Evolutionary conservation across 2,329 filamentous ascomycete genomes (phyloP).

Genomic region (Monilinia aucupariae): DNA sequence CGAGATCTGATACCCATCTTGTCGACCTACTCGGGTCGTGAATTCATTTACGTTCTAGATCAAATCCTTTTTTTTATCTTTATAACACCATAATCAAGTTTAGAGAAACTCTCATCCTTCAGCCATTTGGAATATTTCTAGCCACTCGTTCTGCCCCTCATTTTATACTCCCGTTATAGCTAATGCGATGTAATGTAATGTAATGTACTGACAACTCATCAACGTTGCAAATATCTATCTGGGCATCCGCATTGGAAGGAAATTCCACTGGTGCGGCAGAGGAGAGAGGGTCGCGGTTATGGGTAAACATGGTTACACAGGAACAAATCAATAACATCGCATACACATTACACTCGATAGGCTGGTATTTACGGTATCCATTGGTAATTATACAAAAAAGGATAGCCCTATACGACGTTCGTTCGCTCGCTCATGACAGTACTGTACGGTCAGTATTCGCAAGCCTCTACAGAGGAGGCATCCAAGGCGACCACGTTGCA

Average conservation of each 20-base stretch:
- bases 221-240: slow-evolving; percentile 11
- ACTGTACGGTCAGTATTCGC: background rate
- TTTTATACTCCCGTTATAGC: background rate
- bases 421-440: background rate
- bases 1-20: background rate
- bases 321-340: background rate
- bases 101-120: background rate
- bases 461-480: slow-evolving; percentile 22
- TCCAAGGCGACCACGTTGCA: slow-evolving; percentile 35
- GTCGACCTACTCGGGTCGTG: too few relatives aligned
- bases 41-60: background rate
- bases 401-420: background rate
- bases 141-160: background rate
- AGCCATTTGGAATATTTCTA: background rate
- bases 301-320: too few relatives aligned
- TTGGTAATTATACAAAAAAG: too few relatives aligned
- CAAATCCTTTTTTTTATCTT: background rate
- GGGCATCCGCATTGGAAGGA: background rate
- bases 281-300: too few relatives aligned
- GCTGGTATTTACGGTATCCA: too few relatives aligned
- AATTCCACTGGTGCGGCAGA: background rate
- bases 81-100: too few relatives aligned
- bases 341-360: too few relatives aligned
- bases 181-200: background rate
- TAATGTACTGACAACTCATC: slow-evolving; percentile 15